Evolutionary conservation across 2,329 filamentous ascomycete species (phyloP), one percentile per base, ranked within the genome.

Genomic region (Calonectria pseudoturangicola): DNA sequence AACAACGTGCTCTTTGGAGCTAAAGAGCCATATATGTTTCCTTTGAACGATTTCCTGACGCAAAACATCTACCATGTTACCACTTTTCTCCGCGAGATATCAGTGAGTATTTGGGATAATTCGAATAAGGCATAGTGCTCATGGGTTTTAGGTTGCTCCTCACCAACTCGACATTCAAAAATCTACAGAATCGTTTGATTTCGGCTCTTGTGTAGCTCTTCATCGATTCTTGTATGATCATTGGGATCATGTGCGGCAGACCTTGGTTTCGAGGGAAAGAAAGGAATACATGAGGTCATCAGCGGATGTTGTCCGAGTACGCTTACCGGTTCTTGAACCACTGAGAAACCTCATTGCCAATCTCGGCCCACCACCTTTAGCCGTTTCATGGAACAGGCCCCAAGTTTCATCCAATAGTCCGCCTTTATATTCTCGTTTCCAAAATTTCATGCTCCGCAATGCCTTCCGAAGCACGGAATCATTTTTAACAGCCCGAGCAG

Each of bases 1-100:
- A 94, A 94, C 77, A 94, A 94, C 71, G 92, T 93, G 33, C 85
- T 93, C 1, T 94, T 94, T 76, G 92, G 92, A 4, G 91, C 91
- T 41, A 94, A 94, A 81, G 92, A 94, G 79, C 90, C 91, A 4
- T 94, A 93, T 79, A 94, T 94, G 92, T 92, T 91, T 73, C 91
- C 92, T 1, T 83, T 94, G 27, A 93, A 94, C 79, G 89, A 92
- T 71, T 94, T 94, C 73, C 82, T 94, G 27, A 91, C 91, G 0
- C 87, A 92, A 74, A 92, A 94, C 75, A 93, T 94, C 65, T 93
- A 92, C 80, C 85, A 88, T 41, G 91, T 94, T 18, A 93, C 92
- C 2, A 90, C 89, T 0, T 94, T 94, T 76, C 83, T 94, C 33
- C 87, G 91, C 30, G 90, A 93, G 77, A 93, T 94, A 73, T 93